Evolutionary conservation across 2,329 filamentous ascomycete species (phyloP), one percentile per base, ranked within the genome.

Genomic region (Tetracladium maxilliforme): DNA sequence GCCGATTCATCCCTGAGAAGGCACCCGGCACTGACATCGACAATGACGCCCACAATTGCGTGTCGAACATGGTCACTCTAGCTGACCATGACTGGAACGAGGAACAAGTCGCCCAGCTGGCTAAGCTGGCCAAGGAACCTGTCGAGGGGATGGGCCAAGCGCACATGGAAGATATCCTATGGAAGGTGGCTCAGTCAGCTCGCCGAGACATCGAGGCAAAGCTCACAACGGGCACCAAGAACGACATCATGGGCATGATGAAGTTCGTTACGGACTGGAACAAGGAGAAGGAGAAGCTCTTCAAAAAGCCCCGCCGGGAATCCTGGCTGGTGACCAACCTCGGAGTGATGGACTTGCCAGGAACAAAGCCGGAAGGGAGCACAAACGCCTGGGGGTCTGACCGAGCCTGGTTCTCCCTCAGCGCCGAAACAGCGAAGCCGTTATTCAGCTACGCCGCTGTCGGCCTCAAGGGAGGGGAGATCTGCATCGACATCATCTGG

Each of bases 301-400:
- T 27, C 12, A 22, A 31, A 6, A 19, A 19, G 35, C 39, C 43
- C 10, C 34, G 43, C 9, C 24, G 21, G 7, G 19, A 29, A 9
- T 33, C 34, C 2, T 39, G 39, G 34, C 26, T 31, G 11, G 33
- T 44, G 7, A 43, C 38, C 13, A 47, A 47, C 28, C 27, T 47
- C 3, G 43, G 43, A 6, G 36, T 32, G 6, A 17, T 46, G 2
- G 38, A 44, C 22, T 9, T n/a, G n/a, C n/a, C 18, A 19, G n/a
- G n/a, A n/a, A 19, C 18, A n/a, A 9, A 9, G 18, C 9, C 9
- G 9, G 9, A 19, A 19, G 18, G 18, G 9, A 9, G n/a, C 9
- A 19, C n/a, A 24, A 16, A 8, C 6, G 27, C 17, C 7, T 45
- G 43, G 43, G 29, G 23, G 13, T 37, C 45, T 6, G 33, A 30